Conservation (phyloP, 345 rosid genomes). For the Pseudoturritis turrita region DNA sequence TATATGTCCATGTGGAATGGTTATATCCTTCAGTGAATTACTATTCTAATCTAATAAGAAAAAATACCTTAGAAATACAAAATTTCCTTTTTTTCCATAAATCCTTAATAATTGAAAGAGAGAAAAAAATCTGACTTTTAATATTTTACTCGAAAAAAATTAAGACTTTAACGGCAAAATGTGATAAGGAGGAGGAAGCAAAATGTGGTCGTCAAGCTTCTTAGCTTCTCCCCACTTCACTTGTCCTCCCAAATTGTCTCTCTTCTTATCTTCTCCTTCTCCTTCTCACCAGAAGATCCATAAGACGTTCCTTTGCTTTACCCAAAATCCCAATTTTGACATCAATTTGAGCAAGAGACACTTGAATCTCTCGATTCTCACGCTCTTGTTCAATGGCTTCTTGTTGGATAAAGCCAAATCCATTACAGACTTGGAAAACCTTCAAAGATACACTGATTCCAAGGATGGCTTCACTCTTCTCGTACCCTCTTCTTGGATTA, state of each 20-base stretch:
- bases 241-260: constrained; percentile 19
- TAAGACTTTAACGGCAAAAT: background rate
- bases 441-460: constrained; percentile 60
- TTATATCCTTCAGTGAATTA: too few species aligned
- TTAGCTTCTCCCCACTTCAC: constrained; percentile 7
- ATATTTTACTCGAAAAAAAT: background rate
- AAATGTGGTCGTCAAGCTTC: constrained; percentile 30
- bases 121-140: too few species aligned
- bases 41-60: too few species aligned
- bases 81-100: too few species aligned
- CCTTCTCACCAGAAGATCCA: background rate
- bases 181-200: constrained; percentile 15
- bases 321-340: background rate
- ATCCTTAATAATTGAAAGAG: background rate
- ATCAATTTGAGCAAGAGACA: constrained; percentile 48
- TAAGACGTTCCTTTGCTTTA: constrained; percentile 3
- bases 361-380: constrained; percentile 45
- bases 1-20: too few species aligned
- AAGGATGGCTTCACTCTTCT: constrained; percentile 73
- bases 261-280: background rate
- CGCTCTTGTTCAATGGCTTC: constrained; percentile 43
- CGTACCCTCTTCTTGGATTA: constrained; percentile 65
- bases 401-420: constrained; percentile 29
- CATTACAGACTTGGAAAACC: constrained; percentile 26
- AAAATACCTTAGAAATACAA: background rate